phyloP scores from a whole-genome alignment of 2,329 filamentous ascomycete genomes.

The Furcasterigmium furcatum region DNA sequence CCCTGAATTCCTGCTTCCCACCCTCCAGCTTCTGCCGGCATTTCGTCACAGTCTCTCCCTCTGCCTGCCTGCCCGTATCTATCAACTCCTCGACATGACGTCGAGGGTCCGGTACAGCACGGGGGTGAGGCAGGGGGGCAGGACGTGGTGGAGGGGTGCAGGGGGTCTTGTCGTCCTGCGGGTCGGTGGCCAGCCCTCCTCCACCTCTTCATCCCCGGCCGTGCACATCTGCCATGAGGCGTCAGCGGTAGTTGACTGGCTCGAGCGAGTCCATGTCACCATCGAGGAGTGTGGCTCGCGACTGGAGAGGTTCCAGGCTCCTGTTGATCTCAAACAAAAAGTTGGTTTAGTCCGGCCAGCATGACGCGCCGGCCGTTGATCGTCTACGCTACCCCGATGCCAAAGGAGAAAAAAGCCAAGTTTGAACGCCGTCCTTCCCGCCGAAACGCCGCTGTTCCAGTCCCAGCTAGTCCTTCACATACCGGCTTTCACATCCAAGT shows the following conservation, averaged over 20 bases:
- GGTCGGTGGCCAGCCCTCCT: not conserved
- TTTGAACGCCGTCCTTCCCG: not conserved
- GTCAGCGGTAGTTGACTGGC: too few relatives aligned
- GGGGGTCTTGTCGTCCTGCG: not conserved
- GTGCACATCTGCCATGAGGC: too few relatives aligned
- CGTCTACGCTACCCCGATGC: too few relatives aligned
- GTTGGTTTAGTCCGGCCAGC: too few relatives aligned
- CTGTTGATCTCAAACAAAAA: too few relatives aligned
- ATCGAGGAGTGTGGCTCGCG: too few relatives aligned
- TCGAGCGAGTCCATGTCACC: too few relatives aligned
- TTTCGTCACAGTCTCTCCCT: constrained; percentile 3
- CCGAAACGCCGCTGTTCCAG: not conserved
- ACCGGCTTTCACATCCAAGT: constrained; percentile 43
- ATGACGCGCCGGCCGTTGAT: not conserved
- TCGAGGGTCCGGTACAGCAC: not conserved
- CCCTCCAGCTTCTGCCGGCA: not conserved
- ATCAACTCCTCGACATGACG: constrained; percentile 2
- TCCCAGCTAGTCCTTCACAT: constrained; percentile 33
- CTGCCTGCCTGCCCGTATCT: not conserved
- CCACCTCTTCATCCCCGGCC: not conserved
- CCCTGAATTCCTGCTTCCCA: constrained; percentile 10
- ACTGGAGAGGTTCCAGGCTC: too few relatives aligned
- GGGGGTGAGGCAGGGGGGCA: not conserved
- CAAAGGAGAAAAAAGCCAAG: not conserved
- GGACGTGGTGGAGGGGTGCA: not conserved